Conservation (phyloP, 2,329 filamentous ascomycete genomes). For the Diaporthe citri region DNA sequence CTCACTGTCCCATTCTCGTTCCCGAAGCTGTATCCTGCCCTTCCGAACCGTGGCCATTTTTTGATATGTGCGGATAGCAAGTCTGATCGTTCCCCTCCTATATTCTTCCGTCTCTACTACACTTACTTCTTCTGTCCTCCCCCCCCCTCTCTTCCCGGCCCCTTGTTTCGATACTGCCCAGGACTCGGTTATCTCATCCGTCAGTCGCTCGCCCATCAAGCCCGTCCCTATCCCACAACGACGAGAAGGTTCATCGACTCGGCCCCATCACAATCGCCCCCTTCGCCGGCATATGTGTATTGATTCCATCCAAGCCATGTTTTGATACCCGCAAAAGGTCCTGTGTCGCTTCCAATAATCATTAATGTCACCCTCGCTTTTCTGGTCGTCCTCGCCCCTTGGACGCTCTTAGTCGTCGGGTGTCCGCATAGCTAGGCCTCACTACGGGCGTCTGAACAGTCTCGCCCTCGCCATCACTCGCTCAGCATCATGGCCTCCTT, state of each 20-base stretch:
- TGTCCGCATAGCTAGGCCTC: constrained; percentile 30
- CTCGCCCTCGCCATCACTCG: neutral
- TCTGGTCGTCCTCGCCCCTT: neutral
- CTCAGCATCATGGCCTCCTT: constrained; percentile 50
- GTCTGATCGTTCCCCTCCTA: neutral
- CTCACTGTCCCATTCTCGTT: neutral
- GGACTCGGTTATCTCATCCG: constrained; percentile 9
- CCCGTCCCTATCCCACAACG: neutral
- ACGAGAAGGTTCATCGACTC: neutral
- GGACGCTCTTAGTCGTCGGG: constrained; percentile 34
- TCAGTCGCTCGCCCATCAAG: constrained; percentile 10
- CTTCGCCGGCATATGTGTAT: neutral
- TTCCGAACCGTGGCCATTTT: neutral
- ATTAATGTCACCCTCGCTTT: constrained; percentile 35
- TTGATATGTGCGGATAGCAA: constrained; percentile 7
- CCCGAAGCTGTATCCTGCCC: constrained; percentile 14
- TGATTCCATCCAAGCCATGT: constrained; percentile 25
- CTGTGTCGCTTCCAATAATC: constrained; percentile 9
- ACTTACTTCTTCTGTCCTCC: constrained; percentile 3
- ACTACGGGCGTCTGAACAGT: constrained; percentile 5
- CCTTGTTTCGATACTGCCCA: constrained; percentile 11
- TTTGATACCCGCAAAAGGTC: constrained; percentile 26
- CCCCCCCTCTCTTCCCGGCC: neutral
- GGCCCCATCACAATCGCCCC: neutral
- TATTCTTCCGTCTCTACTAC: constrained; percentile 9